A percentile compares a stretch with the other conserved stretches of the same genome.
Evolutionary conservation across 768 basidiomycete species (phyloP).

Genomic region (Amyloporia xantha): DNA sequence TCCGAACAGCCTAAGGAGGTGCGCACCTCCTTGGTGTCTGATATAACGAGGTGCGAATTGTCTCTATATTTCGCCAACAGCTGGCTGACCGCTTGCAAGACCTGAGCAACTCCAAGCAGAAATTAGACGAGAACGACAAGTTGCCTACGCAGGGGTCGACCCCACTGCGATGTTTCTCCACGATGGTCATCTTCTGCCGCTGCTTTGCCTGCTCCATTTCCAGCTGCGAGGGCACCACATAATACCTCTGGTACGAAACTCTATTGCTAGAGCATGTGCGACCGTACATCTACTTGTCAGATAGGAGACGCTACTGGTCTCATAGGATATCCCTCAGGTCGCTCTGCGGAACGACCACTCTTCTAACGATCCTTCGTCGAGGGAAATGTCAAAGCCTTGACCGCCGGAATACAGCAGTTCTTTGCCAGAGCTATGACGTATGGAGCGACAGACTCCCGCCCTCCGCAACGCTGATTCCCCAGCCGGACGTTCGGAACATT

Average conservation of each 20-base stretch:
- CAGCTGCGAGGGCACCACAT: conserved; percentile 75
- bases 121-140: conserved; percentile 27
- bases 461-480: conserved; percentile 7
- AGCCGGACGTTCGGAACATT: conserved; percentile 52
- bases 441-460: conserved; percentile 33
- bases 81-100: too few relatives aligned
- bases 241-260: conserved; percentile 74
- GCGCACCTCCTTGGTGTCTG: too few relatives aligned
- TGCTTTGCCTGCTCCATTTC: conserved; percentile 86
- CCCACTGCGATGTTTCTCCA: conserved; percentile 89
- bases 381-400: conserved; percentile 59
- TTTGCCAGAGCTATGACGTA: conserved; percentile 62
- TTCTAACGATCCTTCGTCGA: conserved; percentile 54
- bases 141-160: conserved; percentile 88
- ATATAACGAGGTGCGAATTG: too few relatives aligned
- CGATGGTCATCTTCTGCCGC: conserved; percentile 87
- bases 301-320: conserved; percentile 94
- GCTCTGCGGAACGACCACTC: conserved; percentile 70
- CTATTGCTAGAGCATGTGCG: too few relatives aligned
- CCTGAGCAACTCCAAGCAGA: conserved; percentile 9
- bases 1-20: too few relatives aligned
- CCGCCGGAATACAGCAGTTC: conserved; percentile 61
- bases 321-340: conserved; percentile 95
- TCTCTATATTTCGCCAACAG: too few relatives aligned
- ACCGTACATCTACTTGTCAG: conserved; percentile 34